phyloP scores from a whole-genome alignment of 768 basidiomycete species.

The Termitomyces sp. region DNA sequence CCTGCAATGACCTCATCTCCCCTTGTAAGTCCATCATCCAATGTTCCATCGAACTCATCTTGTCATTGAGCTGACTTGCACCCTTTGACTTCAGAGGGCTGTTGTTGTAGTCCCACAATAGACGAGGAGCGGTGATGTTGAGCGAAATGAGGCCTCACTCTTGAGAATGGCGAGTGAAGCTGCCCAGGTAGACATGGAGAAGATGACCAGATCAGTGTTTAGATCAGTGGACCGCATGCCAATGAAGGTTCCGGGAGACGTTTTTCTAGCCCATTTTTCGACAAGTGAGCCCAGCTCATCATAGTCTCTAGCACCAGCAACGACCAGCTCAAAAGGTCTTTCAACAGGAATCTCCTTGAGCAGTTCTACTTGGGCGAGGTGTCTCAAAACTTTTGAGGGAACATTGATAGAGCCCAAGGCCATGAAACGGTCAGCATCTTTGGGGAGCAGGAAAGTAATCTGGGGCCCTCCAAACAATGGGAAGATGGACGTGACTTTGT shows the following conservation, averaged over 20 bases:
- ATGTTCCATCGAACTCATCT: background rate
- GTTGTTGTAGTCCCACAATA: background rate
- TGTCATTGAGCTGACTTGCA: background rate
- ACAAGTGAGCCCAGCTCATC: background rate
- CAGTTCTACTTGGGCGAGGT: background rate
- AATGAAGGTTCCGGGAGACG: fast-evolving
- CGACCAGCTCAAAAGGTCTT: background rate
- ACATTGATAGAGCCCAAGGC: no score
- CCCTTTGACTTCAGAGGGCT: background rate
- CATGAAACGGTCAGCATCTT: no score
- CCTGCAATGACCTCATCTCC: background rate
- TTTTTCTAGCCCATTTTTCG: background rate
- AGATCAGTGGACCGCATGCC: background rate
- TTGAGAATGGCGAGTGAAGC: background rate
- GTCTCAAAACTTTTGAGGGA: no score
- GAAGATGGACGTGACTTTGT: no score
- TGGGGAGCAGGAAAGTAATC: no score
- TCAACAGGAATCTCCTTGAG: background rate
- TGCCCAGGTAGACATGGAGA: background rate
- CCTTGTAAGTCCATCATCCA: background rate
- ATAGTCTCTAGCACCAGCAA: background rate
- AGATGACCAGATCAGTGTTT: background rate
- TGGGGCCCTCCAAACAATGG: no score
- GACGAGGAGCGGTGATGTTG: fast-evolving
- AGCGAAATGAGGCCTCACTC: background rate